Evolutionary conservation across 2,329 filamentous ascomycete species (phyloP).

Genomic region (Aspergillus spinulosporus): DNA sequence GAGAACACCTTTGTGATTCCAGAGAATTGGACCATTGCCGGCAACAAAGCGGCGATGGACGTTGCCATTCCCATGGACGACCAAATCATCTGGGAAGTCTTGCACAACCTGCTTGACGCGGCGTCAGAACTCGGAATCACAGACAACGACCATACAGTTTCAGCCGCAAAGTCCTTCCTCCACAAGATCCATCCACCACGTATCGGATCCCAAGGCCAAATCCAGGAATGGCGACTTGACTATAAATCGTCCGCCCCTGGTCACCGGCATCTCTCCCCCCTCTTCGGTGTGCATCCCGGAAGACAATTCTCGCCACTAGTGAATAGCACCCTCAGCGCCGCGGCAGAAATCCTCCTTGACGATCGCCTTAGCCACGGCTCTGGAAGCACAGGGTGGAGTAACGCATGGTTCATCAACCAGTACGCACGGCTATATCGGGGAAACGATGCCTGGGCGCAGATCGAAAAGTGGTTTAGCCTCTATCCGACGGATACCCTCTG

Average conservation of each 20-base stretch:
- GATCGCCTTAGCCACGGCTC: background rate
- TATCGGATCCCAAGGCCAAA: slow-evolving; percentile 7
- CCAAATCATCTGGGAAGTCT: slow-evolving; percentile 3
- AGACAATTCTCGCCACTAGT: slow-evolving; percentile 6
- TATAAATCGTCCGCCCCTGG: background rate
- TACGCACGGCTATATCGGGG: slow-evolving; percentile 8
- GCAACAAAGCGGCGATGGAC: background rate
- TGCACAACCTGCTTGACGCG: slow-evolving; percentile 3
- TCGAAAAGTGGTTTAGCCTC: slow-evolving; percentile 1
- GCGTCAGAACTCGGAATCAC: background rate
- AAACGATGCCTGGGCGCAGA: slow-evolving; percentile 8
- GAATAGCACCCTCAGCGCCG: background rate
- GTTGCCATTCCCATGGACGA: slow-evolving; percentile 7
- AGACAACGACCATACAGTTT: background rate
- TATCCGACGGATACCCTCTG: slow-evolving; percentile 8
- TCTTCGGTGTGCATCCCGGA: slow-evolving; percentile 5
- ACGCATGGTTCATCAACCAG: slow-evolving; percentile 10
- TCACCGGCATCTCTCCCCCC: slow-evolving; percentile 6
- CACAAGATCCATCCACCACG: background rate
- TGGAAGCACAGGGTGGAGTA: slow-evolving; percentile 10
- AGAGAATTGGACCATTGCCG: background rate
- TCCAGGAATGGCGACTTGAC: slow-evolving; percentile 9
- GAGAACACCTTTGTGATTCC: slow-evolving; percentile 12
- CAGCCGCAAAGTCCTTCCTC: background rate
- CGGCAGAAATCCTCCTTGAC: slow-evolving; percentile 10